Percentiles rank a stretch among this genome's conserved stretches.
Conservation (phyloP, 176 grass and related monocot genomes). For the Carex kokanica region DNA sequence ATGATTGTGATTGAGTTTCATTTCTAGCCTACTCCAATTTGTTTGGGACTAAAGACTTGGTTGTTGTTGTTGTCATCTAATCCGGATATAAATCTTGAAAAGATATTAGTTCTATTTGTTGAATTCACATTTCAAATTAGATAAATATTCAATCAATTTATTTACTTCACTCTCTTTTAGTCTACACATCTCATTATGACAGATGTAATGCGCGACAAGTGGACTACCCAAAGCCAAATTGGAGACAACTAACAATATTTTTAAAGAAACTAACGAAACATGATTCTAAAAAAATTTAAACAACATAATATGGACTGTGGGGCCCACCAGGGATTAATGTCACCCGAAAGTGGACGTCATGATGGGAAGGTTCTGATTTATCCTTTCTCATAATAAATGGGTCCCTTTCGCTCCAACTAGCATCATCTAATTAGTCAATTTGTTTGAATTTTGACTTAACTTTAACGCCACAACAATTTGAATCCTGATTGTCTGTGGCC, state of each 20-base stretch:
- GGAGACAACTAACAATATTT: neutral
- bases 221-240: no score
- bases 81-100: no score
- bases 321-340: neutral
- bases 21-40: no score
- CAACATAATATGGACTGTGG: neutral
- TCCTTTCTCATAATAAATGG: neutral
- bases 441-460: conserved; percentile 12
- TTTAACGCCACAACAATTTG: neutral
- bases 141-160: neutral
- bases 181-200: neutral
- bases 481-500: neutral
- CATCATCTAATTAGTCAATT: conserved; percentile 11
- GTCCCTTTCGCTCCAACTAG: neutral
- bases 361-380: neutral
- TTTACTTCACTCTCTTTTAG: neutral
- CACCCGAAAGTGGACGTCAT: neutral
- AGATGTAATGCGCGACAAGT: neutral
- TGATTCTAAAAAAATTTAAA: neutral
- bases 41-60: no score
- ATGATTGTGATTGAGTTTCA: no score
- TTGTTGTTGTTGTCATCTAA: no score
- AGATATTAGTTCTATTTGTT: no score
- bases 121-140: neutral
- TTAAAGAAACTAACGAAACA: neutral